Conservation (phyloP, 202 grass and related monocot species). For the Setaria italica region DNA sequence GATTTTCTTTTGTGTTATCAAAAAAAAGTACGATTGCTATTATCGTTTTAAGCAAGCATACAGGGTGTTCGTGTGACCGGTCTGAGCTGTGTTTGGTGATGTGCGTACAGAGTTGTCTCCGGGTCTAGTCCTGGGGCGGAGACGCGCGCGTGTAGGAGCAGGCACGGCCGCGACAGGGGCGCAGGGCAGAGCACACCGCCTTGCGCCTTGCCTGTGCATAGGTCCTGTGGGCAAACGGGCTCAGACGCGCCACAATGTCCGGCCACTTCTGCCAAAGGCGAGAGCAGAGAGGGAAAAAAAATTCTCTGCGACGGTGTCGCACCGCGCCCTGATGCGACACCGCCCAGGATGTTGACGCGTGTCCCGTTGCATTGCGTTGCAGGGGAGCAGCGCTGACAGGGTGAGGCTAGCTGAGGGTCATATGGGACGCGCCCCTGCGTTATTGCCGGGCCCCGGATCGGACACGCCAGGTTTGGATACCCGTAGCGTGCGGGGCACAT, state of each 20-base stretch:
- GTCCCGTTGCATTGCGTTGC: background rate
- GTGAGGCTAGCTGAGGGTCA: background rate
- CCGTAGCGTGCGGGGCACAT: background rate
- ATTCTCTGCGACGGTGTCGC: no score
- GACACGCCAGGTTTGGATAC: background rate
- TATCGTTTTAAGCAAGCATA: background rate
- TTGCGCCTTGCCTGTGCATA: background rate
- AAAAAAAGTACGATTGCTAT: background rate
- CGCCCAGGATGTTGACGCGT: no score
- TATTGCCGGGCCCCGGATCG: background rate
- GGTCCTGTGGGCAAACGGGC: background rate
- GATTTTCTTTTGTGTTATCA: background rate
- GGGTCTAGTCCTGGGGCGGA: background rate
- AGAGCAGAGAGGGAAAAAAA: no score
- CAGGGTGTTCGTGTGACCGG: background rate
- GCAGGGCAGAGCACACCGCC: background rate
- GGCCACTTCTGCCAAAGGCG: constrained; percentile 7
- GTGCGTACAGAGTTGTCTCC: background rate
- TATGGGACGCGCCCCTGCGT: background rate
- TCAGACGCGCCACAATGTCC: background rate
- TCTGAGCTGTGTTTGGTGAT: background rate
- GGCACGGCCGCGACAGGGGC: background rate
- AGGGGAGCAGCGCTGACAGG: background rate
- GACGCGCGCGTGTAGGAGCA: background rate
- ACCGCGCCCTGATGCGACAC: no score